Evolutionary conservation across 139 green algal genomes (phyloP).

Genomic region (Ettlia oleoabundans): DNA sequence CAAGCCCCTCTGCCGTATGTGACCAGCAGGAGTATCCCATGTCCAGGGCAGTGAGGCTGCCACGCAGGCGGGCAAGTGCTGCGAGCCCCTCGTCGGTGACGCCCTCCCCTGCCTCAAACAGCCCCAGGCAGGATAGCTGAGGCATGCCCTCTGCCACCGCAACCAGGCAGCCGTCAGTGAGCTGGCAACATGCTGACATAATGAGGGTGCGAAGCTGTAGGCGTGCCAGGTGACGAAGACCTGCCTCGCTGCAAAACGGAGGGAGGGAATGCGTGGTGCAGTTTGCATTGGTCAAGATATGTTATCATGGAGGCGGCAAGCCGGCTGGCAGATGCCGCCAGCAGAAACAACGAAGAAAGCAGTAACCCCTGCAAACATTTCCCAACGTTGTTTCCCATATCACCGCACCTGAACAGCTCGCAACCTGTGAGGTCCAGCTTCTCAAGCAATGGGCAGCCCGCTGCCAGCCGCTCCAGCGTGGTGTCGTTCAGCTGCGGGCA

Average conservation of each 20-base stretch:
- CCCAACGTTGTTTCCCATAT: no score
- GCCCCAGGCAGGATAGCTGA: slow-evolving; percentile 20
- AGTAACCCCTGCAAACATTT: no score
- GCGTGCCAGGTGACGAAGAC: background rate
- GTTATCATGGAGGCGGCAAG: background rate
- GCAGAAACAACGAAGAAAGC: background rate
- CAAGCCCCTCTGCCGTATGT: slow-evolving; percentile 26
- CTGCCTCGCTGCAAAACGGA: slow-evolving; percentile 10
- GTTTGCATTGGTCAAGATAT: background rate
- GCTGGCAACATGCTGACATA: slow-evolving; percentile 40
- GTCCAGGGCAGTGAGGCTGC: slow-evolving; percentile 37
- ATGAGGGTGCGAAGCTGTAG: slow-evolving; percentile 31
- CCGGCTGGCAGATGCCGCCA: background rate
- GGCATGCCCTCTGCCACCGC: slow-evolving; percentile 22
- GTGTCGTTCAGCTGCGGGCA: slow-evolving; percentile 18
- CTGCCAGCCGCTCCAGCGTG: slow-evolving; percentile 14
- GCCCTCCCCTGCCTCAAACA: slow-evolving; percentile 47
- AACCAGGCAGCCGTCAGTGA: slow-evolving; percentile 37
- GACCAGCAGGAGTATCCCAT: slow-evolving; percentile 43
- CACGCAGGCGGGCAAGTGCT: background rate
- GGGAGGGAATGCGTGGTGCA: background rate
- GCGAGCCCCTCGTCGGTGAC: slow-evolving; percentile 27
- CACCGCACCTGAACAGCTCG: slow-evolving; percentile 28
- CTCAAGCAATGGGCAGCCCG: background rate
- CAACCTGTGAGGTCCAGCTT: slow-evolving; percentile 35